Conservation (phyloP, 176 grass and related monocot species). For the Oryza meridionalis region DNA sequence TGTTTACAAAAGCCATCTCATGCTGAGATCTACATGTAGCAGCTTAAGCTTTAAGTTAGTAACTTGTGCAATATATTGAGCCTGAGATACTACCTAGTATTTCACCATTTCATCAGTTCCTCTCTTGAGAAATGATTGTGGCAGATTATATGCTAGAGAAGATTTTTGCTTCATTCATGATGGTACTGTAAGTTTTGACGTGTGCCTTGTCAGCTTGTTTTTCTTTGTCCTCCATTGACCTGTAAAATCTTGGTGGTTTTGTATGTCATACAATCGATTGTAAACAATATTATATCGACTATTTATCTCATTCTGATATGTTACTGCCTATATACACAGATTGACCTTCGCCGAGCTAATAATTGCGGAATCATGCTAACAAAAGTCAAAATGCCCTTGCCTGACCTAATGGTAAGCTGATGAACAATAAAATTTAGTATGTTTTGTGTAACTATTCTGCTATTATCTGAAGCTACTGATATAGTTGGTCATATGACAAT, state of each 20-base stretch:
- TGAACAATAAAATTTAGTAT: constrained; percentile 24
- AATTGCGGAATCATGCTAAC: constrained; percentile 99
- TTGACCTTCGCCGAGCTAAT: constrained; percentile 93
- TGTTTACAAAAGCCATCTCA: neutral
- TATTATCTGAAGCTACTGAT: constrained; percentile 25
- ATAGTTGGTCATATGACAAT: neutral
- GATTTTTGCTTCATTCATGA: neutral
- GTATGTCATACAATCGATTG: neutral
- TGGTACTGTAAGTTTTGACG: constrained; percentile 18
- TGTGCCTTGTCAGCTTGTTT: neutral
- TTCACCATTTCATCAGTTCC: constrained; percentile 17
- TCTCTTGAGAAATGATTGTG: constrained; percentile 32
- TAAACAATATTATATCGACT: neutral
- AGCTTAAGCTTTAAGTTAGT: neutral
- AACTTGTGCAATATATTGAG: neutral
- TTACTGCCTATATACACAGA: constrained; percentile 53
- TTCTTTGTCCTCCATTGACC: neutral
- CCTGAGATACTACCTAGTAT: neutral
- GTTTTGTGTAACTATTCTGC: neutral
- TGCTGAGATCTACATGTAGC: neutral
- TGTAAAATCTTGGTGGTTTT: constrained; percentile 31
- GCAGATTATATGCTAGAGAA: constrained; percentile 16
- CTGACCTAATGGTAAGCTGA: constrained; percentile 82
- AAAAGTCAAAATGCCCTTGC: constrained; percentile 97
- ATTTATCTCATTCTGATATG: constrained; percentile 6